Base-by-base conservation (phyloP, 2,329 filamentous ascomycete species). In the Fusarium oxysporum region DNA sequence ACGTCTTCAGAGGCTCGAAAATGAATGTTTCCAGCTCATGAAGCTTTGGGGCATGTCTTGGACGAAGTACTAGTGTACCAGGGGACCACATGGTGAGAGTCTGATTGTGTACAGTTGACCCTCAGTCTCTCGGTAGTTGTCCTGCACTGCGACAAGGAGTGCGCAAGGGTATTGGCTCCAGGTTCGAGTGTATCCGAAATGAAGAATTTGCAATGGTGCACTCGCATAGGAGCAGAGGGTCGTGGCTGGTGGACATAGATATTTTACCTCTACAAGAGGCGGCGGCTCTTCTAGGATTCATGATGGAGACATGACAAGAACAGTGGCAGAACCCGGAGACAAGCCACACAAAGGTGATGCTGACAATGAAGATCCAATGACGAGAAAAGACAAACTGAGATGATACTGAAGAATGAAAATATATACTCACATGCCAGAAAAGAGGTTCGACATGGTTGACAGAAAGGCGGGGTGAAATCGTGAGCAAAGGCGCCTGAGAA, bases 391-490 rank as follows among this genome's bases (percentile, higher is more conserved):
- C 30, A 38, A 51, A 44, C 9, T 8, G 44, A 45, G 38, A 28
- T 30, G 60, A 55, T 38, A 53, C 33, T 33, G 47, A 65, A 41
- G 28, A 45, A 65, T 35, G 43, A 25, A 54, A 59, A 71, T 68
- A 73, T 54, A 62, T 70, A 88, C 88, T 87, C 84, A 90, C 88
- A 90, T 89, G 82, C 88, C 87, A 78, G 87, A 89, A 80, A 90
- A 89, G 77, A 90, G 83, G 82, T 89, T 89, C 76, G 88, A 89
- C 87, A 89, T 90, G 79, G 77, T 83, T 76, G 74, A 65, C 60
- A 62, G 61, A 73, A 70, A 74, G 73, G 73, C 66, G 71, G 73
- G 75, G 73, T 76, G 76, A 65, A 70, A 73, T 76, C 38, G 68
- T 67, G 72, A 72, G 69, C 73, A 69, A 66, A 74, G 76, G 57